Base-by-base conservation (phyloP, 176 grass and related monocot species). In the Hyparrhenia diplandra region DNA sequence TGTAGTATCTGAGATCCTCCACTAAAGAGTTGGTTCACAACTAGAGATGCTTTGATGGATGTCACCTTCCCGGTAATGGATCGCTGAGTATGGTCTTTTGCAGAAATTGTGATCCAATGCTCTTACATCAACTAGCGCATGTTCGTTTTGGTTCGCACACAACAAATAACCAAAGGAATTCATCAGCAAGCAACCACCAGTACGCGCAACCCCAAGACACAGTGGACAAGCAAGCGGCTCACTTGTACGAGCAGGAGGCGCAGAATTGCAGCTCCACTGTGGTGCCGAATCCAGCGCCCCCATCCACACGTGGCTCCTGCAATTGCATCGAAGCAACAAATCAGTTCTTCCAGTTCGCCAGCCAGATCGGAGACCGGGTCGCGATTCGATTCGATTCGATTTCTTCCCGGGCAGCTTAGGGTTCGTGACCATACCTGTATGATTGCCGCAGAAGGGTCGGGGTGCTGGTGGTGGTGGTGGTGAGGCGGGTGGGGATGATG, bases 221-320 rank as follows among this genome's bases (percentile, higher is more conserved):
- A 5, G 10, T 84, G 37, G 34, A 45, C 74, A 35, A 4, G 34
- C 36, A 42, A 4, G n/a, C n/a, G 25, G 63, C 62, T 88, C 60
- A 98, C 95, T 49, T 90, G 66, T 98, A 98, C 64, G 95, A 95
- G 84, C 95, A 98, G 65, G 95, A 95, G 13, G 89, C 92, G 2
- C 95, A 98, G 71, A 98, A 98, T 43, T 95, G 90, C 62, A 98
- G 66, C 75, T 93, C 95, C 32, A 98, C 82, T 12, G 86, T 98
- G 11, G 82, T 71, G 37, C 90, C 95, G 21, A 80, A 93, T 71
- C 92, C 95, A 73, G 81, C n/a, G n/a, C n/a, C 60, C 35, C 84
- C 95, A 13, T 80, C 88, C 54, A 88, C 29, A 66, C 71, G 75
- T 5, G 90, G 61, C 77, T 86, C 79, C 95, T 84, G 79, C 71